Conservation (phyloP, 2,329 filamentous ascomycete genomes). For the Cladophialophora immunda region DNA sequence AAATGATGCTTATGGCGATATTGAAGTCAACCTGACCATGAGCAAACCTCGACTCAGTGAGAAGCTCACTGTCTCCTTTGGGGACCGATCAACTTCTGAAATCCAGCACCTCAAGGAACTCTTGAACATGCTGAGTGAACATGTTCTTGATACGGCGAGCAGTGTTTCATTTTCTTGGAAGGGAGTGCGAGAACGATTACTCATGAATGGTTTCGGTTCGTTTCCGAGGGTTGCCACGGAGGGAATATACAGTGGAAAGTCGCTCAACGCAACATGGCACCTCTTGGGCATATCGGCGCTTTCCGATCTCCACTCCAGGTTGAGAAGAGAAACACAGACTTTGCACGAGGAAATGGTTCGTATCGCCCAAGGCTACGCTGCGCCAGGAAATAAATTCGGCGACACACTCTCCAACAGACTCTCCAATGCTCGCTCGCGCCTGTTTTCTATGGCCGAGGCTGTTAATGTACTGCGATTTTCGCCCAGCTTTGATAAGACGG, state of each 20-base stretch:
- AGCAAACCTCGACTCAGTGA: constrained; percentile 48
- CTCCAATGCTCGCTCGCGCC: background rate
- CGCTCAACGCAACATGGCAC: background rate
- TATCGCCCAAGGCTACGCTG: constrained; percentile 1
- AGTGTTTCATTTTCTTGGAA: background rate
- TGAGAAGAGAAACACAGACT: background rate
- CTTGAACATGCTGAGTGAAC: constrained; percentile 47
- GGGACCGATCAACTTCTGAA: constrained; percentile 58
- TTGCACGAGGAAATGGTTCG: constrained; percentile 2
- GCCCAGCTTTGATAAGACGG: background rate
- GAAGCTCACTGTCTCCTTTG: constrained; percentile 50
- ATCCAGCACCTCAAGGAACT: constrained; percentile 54
- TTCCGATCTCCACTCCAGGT: background rate
- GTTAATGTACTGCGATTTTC: background rate
- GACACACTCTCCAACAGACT: constrained; percentile 9
- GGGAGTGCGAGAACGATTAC: background rate
- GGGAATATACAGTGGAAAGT: background rate
- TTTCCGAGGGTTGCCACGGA: background rate
- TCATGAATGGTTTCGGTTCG: background rate
- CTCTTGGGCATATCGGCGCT: background rate
- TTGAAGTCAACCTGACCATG: constrained; percentile 59
- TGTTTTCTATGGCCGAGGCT: constrained; percentile 9
- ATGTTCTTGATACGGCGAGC: constrained; percentile 40
- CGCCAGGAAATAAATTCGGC: constrained; percentile 8
- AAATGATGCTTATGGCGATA: constrained; percentile 57